Percentiles rank a stretch among this genome's conserved stretches.
Evolutionary conservation across 2,329 filamentous ascomycete species (phyloP).

Genomic region (Fusarium sp.): DNA sequence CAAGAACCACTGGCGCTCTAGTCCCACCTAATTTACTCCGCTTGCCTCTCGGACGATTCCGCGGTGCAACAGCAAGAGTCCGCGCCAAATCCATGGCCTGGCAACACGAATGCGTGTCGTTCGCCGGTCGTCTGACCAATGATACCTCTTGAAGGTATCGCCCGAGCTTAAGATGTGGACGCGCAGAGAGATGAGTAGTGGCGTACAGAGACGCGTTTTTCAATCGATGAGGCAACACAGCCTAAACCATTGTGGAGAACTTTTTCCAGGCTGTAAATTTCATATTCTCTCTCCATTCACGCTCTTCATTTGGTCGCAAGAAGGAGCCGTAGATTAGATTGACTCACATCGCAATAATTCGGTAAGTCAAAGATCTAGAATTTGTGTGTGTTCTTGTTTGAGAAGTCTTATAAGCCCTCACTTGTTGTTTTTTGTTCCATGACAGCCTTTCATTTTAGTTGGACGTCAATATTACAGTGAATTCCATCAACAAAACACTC

Average conservation of each 20-base stretch:
- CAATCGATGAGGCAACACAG: not conserved
- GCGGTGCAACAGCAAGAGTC: not conserved
- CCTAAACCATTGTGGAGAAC: not conserved
- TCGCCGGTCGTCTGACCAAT: not conserved
- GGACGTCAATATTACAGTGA: not conserved
- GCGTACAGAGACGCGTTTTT: not conserved
- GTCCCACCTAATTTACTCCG: not conserved
- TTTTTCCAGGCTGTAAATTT: not conserved
- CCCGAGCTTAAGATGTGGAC: not conserved
- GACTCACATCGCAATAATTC: rapidly evolving
- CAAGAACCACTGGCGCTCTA: not conserved
- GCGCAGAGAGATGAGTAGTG: not conserved
- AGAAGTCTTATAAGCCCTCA: not conserved
- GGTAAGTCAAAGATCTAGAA: not conserved
- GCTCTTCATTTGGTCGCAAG: not conserved
- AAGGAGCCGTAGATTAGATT: not conserved
- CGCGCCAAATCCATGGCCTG: not conserved
- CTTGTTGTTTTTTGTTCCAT: not conserved
- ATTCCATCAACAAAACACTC: not conserved
- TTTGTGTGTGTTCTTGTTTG: not conserved
- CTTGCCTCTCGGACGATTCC: not conserved
- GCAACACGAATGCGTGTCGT: not conserved
- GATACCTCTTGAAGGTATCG: not conserved
- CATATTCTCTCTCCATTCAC: not conserved
- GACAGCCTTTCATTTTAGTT: not conserved